A percentile compares a stretch with the other conserved stretches of the same genome.
phyloP scores from a whole-genome alignment of 371 early-diverging fungal species.

The Umbelopsis sp. region DNA sequence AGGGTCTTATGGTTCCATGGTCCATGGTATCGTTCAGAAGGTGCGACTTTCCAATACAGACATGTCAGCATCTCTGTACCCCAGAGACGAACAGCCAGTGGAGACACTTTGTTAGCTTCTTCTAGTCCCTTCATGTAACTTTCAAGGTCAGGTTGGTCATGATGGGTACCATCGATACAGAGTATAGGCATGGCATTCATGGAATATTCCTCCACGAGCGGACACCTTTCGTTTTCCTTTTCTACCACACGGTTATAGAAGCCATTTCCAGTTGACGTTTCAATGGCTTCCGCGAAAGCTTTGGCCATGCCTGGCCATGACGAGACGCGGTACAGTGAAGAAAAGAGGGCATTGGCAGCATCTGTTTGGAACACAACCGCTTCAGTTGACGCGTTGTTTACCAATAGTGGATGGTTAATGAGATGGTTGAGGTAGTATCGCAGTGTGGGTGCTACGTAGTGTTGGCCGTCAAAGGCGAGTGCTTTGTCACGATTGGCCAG shows the following conservation, averaged over 20 bases:
- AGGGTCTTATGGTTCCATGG: slow-evolving; percentile 35
- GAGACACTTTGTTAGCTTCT: not conserved
- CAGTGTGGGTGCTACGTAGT: slow-evolving; percentile 19
- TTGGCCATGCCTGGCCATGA: not conserved
- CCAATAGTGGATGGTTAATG: slow-evolving; percentile 21
- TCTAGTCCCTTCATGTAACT: slow-evolving; percentile 3
- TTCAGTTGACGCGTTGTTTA: not conserved
- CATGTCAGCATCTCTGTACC: slow-evolving; percentile 15
- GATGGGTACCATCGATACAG: slow-evolving; percentile 12
- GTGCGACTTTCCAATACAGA: slow-evolving; percentile 26
- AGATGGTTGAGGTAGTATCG: slow-evolving; percentile 14
- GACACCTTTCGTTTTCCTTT: slow-evolving; percentile 10
- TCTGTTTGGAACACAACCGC: not conserved
- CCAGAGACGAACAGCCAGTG: slow-evolving; percentile 14
- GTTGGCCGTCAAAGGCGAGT: slow-evolving; percentile 9
- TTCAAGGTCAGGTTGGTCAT: not conserved
- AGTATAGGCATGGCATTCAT: slow-evolving; percentile 7
- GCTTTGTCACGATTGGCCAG: slow-evolving; percentile 21
- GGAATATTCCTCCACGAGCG: slow-evolving; percentile 10
- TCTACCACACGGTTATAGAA: not conserved
- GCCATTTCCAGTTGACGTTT: not conserved
- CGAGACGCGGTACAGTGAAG: not conserved
- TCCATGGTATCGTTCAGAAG: slow-evolving; percentile 34
- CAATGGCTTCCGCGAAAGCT: slow-evolving; percentile 7
- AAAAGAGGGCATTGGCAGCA: slow-evolving; percentile 1